Evolutionary conservation across 768 basidiomycete genomes (phyloP).

Genomic region (Sporobolomyces roseus): DNA sequence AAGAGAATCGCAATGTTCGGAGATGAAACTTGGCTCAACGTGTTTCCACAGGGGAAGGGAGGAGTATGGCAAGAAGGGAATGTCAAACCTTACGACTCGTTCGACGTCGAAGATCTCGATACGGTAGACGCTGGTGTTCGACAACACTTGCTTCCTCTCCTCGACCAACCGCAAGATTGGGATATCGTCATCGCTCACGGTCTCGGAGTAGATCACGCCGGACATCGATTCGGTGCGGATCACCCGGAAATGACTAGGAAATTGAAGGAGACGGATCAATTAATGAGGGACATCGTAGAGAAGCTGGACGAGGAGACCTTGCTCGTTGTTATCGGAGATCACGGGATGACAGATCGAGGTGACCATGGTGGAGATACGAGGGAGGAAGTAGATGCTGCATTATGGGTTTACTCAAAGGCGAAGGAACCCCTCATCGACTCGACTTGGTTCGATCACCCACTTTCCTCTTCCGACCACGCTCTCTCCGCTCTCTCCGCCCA

Average conservation of each 20-base stretch:
- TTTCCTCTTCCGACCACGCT: slow-evolving; percentile 15
- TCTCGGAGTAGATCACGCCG: slow-evolving; percentile 93
- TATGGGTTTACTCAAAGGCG: slow-evolving; percentile 71
- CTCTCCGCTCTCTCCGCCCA: slow-evolving; percentile 9
- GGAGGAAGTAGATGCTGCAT: slow-evolving; percentile 74
- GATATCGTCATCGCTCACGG: slow-evolving; percentile 88
- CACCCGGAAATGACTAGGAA: slow-evolving; percentile 81
- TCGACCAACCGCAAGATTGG: slow-evolving; percentile 59
- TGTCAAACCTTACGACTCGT: slow-evolving; percentile 85
- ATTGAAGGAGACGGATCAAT: slow-evolving; percentile 77
- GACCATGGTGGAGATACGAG: slow-evolving; percentile 91
- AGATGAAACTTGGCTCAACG: slow-evolving; percentile 91
- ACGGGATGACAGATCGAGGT: slow-evolving; percentile 91
- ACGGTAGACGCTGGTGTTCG: slow-evolving; percentile 91
- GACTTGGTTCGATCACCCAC: slow-evolving; percentile 58
- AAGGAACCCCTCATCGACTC: slow-evolving; percentile 46
- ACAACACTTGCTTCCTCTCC: slow-evolving; percentile 71
- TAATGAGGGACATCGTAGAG: slow-evolving; percentile 68
- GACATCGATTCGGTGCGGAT: slow-evolving; percentile 87
- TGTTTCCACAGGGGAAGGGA: slow-evolving; percentile 63
- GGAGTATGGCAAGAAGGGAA: slow-evolving; percentile 56
- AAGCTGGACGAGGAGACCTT: slow-evolving; percentile 73
- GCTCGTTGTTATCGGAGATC: slow-evolving; percentile 86
- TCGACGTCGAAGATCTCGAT: slow-evolving; percentile 97
- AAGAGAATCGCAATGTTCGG: slow-evolving; percentile 82